Percentiles rank a stretch among this genome's conserved stretches.
These are phyloP conservation scores for Stemphylium lycopersici DNA, from an alignment of 2,329 filamentous ascomycete genomes.

Conservation along the genomic window DNA sequence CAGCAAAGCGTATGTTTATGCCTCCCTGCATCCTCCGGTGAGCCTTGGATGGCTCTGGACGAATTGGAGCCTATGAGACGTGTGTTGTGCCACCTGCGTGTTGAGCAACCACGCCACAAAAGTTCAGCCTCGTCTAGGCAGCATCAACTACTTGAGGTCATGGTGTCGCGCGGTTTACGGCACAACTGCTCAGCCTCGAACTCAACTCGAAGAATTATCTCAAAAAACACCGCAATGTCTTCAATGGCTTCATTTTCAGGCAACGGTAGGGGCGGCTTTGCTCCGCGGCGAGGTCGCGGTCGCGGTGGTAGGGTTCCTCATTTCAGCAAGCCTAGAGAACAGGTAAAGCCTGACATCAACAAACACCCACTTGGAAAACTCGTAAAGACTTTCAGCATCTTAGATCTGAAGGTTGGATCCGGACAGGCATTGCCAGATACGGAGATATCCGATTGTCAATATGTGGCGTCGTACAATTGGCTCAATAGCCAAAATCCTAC, in stretches of 20 bases:
- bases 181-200: not conserved
- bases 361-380: conserved; percentile 41
- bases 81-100: conserved; percentile 25
- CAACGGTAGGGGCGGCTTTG: conserved; percentile 28
- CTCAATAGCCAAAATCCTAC: conserved; percentile 43
- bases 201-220: not conserved
- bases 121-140: conserved; percentile 37
- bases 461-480: conserved; percentile 62
- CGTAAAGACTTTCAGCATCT: conserved; percentile 24
- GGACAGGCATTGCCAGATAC: not conserved
- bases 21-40: conserved; percentile 26
- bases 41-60: conserved; percentile 13
- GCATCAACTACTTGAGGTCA: conserved; percentile 13
- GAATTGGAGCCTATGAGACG: conserved; percentile 20
- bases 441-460: conserved; percentile 49
- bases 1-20: conserved; percentile 15
- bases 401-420: conserved; percentile 12
- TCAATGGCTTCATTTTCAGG: conserved; percentile 9
- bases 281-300: conserved; percentile 26
- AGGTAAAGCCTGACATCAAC: conserved; percentile 28
- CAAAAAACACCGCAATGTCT: conserved; percentile 3
- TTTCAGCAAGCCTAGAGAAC: conserved; percentile 16
- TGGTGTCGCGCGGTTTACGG: not conserved
- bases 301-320: conserved; percentile 19
- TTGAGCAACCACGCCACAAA: conserved; percentile 25